Conservation (phyloP, 331 rosid species). For the Pyracantha coccinea region DNA sequence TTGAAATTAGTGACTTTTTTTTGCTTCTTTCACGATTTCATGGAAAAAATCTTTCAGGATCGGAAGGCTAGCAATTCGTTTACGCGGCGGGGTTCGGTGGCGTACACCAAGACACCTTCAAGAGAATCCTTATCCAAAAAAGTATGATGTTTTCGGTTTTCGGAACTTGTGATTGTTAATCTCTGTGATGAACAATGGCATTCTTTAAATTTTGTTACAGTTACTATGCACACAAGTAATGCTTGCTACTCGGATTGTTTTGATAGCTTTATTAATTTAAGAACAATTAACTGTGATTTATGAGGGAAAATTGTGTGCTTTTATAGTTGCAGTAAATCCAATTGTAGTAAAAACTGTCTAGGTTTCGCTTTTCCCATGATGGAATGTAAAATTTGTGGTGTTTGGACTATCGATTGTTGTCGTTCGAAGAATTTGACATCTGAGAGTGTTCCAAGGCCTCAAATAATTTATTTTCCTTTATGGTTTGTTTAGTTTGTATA, state of each 20-base stretch:
- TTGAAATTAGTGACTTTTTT: neutral
- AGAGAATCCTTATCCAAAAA: conserved; percentile 61
- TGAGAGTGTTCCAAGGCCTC: neutral
- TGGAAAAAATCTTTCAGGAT: conserved; percentile 40
- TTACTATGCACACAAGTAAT: neutral
- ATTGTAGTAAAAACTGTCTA: neutral
- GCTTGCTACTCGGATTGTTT: neutral
- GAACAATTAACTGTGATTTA: too few species aligned
- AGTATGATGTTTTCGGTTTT: conserved; percentile 25
- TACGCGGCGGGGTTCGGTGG: conserved; percentile 78
- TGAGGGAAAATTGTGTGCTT: neutral
- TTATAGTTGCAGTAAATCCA: neutral
- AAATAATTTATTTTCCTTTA: neutral
- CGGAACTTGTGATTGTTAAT: neutral
- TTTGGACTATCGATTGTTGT: neutral
- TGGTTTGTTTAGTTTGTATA: neutral
- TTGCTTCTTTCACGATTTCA: neutral
- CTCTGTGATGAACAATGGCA: neutral
- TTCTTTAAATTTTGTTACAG: neutral
- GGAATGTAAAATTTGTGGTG: neutral
- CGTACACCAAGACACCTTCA: conserved; percentile 89
- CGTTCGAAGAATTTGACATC: neutral
- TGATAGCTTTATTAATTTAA: neutral
- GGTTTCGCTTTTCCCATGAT: neutral
- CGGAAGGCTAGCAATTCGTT: conserved; percentile 75